phyloP scores from a whole-genome alignment of 2,329 filamentous ascomycete genomes.

The Colletotrichum sp. region DNA sequence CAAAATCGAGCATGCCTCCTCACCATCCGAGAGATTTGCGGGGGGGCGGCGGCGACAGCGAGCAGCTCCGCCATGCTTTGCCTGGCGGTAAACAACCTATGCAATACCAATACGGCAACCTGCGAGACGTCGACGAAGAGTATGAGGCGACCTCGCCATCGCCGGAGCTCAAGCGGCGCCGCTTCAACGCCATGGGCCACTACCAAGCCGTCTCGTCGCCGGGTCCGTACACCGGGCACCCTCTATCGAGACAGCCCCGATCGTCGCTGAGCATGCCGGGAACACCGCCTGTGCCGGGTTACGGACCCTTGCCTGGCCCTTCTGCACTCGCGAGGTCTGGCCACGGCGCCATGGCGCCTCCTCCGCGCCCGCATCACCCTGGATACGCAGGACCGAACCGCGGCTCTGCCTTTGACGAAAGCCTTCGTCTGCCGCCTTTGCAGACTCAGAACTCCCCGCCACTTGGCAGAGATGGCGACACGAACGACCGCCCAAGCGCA shows the following conservation, averaged over 20 bases:
- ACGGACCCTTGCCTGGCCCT: conserved; percentile 30
- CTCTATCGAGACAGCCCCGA: conserved; percentile 5
- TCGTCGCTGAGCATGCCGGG: conserved; percentile 26
- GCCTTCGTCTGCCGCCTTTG: conserved; percentile 58
- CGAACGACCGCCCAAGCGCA: conserved; percentile 12
- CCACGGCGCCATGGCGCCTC: conserved; percentile 56
- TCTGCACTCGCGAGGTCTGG: conserved; percentile 10
- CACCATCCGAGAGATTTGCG: conserved; percentile 8
- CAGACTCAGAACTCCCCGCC: conserved; percentile 45
- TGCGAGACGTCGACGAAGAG: conserved; percentile 37
- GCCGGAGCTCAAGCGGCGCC: conserved; percentile 67
- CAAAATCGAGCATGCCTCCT: conserved; percentile 27
- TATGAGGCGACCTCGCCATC: conserved; percentile 48
- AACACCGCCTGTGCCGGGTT: conserved; percentile 27
- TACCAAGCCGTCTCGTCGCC: conserved; percentile 32
- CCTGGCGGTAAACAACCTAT: conserved; percentile 13
- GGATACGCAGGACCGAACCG: conserved; percentile 34
- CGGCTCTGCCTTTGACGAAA: conserved; percentile 52
- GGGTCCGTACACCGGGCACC: conserved; percentile 13
- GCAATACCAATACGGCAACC: conserved; percentile 10
- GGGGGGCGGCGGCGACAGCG: neutral
- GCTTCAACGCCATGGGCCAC: conserved; percentile 52
- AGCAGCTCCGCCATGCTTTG: conserved; percentile 11
- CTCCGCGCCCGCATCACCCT: conserved; percentile 51
- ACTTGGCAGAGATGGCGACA: conserved; percentile 9